Percentiles rank a stretch among this genome's conserved stretches.
phyloP scores from a whole-genome alignment of 805 yeast species.

The Nakazawaea molendinolei region DNA sequence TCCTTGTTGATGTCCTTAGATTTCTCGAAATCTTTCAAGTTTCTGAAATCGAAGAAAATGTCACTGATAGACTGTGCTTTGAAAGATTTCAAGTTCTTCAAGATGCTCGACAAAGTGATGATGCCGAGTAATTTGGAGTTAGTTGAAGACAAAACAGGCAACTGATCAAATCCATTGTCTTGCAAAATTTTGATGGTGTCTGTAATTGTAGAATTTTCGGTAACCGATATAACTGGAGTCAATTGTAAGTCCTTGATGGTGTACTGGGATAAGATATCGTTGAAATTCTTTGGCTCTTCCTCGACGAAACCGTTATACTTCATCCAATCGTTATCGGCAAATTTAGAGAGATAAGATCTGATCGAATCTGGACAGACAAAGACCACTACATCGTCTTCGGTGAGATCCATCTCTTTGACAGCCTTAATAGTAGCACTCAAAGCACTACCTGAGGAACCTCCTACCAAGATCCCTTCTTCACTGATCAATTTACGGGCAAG shows the following conservation, averaged over 20 bases:
- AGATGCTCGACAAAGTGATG: constrained; percentile 66
- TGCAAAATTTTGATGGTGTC: constrained; percentile 65
- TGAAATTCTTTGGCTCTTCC: constrained; percentile 10
- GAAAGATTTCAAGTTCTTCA: constrained; percentile 56
- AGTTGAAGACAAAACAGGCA: constrained; percentile 58
- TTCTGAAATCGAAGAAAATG: constrained; percentile 70
- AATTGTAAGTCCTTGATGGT: constrained; percentile 65
- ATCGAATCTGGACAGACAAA: constrained; percentile 83
- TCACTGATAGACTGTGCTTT: constrained; percentile 48
- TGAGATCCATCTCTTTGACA: constrained; percentile 48
- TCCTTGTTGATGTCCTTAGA: constrained; percentile 54
- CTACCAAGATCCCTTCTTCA: constrained; percentile 82
- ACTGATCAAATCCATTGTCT: constrained; percentile 75
- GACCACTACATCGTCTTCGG: constrained; percentile 69
- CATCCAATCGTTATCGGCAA: constrained; percentile 91
- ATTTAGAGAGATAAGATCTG: constrained; percentile 80
- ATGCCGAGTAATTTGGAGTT: constrained; percentile 65
- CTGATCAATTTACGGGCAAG: constrained; percentile 76
- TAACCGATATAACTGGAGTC: constrained; percentile 76
- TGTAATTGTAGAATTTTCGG: constrained; percentile 49
- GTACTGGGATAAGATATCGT: constrained; percentile 30
- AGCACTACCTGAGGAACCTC: constrained; percentile 87
- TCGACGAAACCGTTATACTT: constrained; percentile 68
- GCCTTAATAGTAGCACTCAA: constrained; percentile 72
- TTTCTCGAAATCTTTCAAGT: constrained; percentile 59